These are phyloP conservation scores for Penstemon davidsonii DNA, from an alignment of 257 asterid genomes.

Conservation along the genomic window DNA sequence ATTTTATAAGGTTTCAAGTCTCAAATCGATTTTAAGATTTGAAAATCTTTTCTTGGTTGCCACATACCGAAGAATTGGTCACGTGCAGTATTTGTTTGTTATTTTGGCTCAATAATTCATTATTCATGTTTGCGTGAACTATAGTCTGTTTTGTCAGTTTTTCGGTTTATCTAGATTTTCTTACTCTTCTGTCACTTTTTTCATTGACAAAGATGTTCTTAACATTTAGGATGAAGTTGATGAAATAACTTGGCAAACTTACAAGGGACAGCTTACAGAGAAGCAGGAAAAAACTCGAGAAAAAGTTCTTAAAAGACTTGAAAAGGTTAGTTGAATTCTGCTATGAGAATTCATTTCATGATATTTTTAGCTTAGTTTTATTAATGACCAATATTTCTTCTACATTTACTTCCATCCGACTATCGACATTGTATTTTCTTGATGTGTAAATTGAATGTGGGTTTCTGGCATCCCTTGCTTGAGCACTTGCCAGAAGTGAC, in stretches of 20 bases:
- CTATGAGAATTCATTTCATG: constrained; percentile 11
- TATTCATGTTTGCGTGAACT: neutral
- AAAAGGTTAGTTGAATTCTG: constrained; percentile 57
- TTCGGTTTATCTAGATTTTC: constrained; percentile 8
- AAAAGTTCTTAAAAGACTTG: constrained; percentile 87
- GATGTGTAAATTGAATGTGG: constrained; percentile 16
- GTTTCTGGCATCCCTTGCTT: constrained; percentile 19
- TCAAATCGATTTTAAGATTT: neutral
- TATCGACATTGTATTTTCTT: neutral
- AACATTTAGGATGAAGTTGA: constrained; percentile 69
- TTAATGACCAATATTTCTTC: neutral
- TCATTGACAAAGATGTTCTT: constrained; percentile 20
- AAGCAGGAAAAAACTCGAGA: constrained; percentile 97
- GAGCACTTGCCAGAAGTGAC: constrained; percentile 14
- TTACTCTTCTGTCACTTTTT: neutral
- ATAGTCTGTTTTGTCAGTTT: constrained; percentile 1
- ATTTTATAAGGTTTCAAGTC: too few relatives aligned
- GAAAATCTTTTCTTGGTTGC: constrained; percentile 6
- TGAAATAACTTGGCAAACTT: constrained; percentile 97
- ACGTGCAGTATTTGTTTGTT: constrained; percentile 7
- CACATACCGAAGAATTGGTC: neutral
- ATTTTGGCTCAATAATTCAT: constrained; percentile 4
- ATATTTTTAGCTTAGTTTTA: neutral
- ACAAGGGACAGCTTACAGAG: constrained; percentile 93
- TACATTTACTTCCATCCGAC: constrained; percentile 5